Base-by-base conservation (phyloP, 768 basidiomycete species). In the Russula ochroleuca region DNA sequence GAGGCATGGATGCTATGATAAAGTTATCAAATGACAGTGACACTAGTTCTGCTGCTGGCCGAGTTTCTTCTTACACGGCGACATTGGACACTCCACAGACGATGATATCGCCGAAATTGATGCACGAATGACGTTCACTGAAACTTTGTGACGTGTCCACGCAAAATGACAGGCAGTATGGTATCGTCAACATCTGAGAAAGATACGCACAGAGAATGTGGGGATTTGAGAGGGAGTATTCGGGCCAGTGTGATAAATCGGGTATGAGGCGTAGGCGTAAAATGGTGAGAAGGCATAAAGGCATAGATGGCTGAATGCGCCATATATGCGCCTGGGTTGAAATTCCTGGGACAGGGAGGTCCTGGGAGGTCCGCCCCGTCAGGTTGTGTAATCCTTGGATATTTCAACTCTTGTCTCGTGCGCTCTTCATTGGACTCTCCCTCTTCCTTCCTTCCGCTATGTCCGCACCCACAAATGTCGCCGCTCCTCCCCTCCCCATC, bases 401-500 rank as follows among this genome's bases (percentile, higher is more conserved):
- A 62, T 55, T 49, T 33, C 10, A 48, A 45, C 57, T 23, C 45
- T 41, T 47, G 4, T 40, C 19, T 31, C 6, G 19, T 21, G 28
- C 28, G 28, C 28, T 9, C 17, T 28, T 19, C 25, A 19, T 57
- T n/a, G 55, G 28, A 10, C 15, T 9, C 35, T 21, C 50, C 33
- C 62, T 50, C 33, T 43, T 41, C 33, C 40, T 28, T n/a, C 31
- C 57, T 15, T 28, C 40, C 58, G 64, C 48, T 10, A 67, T 67
- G 66, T 61, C 66, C 35, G 47, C 47, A 9, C 50, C 64, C 31
- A 23, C 54, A 38, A 54, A 35, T 37, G 62, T 50, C 57, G 62
- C 59, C 37, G 58, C 65, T 17, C 59, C 65, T 23, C 61, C 67
- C 31, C 59, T 47, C 54, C 63, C 63, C 31, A 15, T 57, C 15